Conservation (phyloP, 148 eudicot genomes). For the Dianthus caryophyllus region DNA sequence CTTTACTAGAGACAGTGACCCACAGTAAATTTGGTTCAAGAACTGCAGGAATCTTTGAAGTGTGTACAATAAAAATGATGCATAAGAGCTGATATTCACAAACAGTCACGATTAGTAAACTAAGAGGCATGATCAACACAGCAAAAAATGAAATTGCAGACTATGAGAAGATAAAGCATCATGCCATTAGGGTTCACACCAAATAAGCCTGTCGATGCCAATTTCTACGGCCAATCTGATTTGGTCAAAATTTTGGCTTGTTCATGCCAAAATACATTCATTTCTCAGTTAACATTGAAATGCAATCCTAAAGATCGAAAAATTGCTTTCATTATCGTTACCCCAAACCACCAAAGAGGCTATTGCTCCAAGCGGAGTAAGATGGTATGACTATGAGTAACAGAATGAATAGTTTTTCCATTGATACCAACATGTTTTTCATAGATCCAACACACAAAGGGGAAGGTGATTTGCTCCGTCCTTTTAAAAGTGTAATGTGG, state of each 20-base stretch:
- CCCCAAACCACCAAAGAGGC: background rate
- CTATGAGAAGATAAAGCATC: background rate
- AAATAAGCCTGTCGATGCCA: background rate
- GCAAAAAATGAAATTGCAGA: background rate
- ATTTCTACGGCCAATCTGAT: constrained; percentile 4
- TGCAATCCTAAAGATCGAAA: background rate
- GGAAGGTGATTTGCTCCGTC: no score
- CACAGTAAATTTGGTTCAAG: background rate
- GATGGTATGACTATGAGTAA: no score
- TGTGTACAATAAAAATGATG: background rate
- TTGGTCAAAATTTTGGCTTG: background rate
- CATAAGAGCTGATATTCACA: constrained; percentile 1
- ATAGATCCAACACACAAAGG: background rate
- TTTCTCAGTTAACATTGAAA: background rate
- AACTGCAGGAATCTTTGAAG: constrained; percentile 4
- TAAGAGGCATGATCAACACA: background rate
- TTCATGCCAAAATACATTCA: background rate
- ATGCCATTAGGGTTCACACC: background rate
- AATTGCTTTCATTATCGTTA: constrained; percentile 6
- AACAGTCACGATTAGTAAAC: background rate
- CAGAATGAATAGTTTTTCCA: no score
- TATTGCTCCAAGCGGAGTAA: background rate
- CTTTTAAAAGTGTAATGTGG: background rate
- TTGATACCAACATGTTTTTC: background rate
- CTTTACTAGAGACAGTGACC: background rate